Evolutionary conservation across 345 rosid species (phyloP), one percentile per base, ranked within the genome.

Genomic region (Nasturtium officinale): DNA sequence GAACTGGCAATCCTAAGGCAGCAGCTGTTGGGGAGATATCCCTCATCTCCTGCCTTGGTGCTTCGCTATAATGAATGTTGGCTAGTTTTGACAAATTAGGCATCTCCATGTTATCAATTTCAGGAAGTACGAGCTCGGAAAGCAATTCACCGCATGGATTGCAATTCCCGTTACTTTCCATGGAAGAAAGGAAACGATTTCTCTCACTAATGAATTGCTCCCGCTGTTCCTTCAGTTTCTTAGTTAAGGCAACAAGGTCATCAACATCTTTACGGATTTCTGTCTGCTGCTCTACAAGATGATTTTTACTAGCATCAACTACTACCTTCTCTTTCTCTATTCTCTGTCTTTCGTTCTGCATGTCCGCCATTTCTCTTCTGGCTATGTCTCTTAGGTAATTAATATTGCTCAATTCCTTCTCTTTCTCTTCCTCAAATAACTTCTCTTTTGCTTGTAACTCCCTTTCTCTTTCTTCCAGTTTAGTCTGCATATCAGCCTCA

Each of bases 261-360:
- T 87, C 92, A 76, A 91, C 90, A 81, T 95, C 99, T 69, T 80
- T 85, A 25, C 84, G 86, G 59, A 90, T 91, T 77, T 87, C 99
- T 75, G 83, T 81, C 69, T 88, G 96, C 28, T 91, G 90, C 80
- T 82, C 93, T 82, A 90, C 87, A 47, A 95, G 85, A 83, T 86
- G 86, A 45, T 50, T 88, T 78, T 87, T 88, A 69, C 91, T 87
- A 52, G 83, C 85, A 50, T 74, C 81, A 70, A 87, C 75, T 66
- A 86, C 96, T 61, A 78, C 79, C 78, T 82, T 88, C 59, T 89
- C 97, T 74, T 83, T 88, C 64, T 82, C 87, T 65, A 88, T 66
- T 67, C 84, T 78, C 13, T 60, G 50, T 70, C 98, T 84, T 72
- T 88, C 96, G 32, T 52, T 76, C 81, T 85, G 88, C 92, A 85